These are phyloP conservation scores for Gonapodya prolifera DNA, from an alignment of 192 early-diverging fungal species.

Conservation along the genomic window DNA sequence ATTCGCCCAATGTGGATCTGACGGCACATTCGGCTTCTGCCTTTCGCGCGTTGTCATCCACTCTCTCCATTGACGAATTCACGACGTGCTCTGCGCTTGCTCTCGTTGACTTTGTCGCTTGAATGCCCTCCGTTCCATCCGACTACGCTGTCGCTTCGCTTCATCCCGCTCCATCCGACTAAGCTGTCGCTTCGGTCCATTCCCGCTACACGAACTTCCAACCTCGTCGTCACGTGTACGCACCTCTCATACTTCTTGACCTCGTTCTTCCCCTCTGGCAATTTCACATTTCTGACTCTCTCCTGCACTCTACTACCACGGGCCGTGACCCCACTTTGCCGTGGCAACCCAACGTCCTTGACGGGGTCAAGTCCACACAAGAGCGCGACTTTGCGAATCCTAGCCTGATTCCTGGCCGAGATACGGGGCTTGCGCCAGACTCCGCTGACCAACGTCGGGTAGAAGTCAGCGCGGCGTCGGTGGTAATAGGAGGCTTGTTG, in stretches of 20 bases:
- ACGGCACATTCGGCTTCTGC: no score
- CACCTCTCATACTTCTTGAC: conserved; percentile 20
- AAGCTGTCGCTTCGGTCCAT: no score
- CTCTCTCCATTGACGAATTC: no score
- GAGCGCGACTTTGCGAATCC: conserved; percentile 23
- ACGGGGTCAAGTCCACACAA: conserved; percentile 25
- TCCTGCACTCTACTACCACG: neutral
- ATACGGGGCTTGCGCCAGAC: conserved; percentile 20
- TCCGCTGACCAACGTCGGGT: conserved; percentile 15
- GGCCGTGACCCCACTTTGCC: conserved; percentile 3
- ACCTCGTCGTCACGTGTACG: neutral
- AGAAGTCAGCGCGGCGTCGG: conserved; percentile 14
- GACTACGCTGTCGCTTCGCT: no score
- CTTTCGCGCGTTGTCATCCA: no score
- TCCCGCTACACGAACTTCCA: no score
- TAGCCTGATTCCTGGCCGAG: conserved; percentile 18
- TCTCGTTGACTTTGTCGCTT: no score
- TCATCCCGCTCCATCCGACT: no score
- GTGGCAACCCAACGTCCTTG: conserved; percentile 12
- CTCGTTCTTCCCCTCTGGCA: conserved; percentile 22
- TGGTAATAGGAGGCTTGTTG: conserved; percentile 30
- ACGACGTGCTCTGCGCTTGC: no score
- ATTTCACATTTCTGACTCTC: neutral
- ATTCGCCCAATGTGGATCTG: no score
- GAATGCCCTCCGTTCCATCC: no score